Conservation (phyloP, 108 stramenopile species). For the Epipyxis sp. region DNA sequence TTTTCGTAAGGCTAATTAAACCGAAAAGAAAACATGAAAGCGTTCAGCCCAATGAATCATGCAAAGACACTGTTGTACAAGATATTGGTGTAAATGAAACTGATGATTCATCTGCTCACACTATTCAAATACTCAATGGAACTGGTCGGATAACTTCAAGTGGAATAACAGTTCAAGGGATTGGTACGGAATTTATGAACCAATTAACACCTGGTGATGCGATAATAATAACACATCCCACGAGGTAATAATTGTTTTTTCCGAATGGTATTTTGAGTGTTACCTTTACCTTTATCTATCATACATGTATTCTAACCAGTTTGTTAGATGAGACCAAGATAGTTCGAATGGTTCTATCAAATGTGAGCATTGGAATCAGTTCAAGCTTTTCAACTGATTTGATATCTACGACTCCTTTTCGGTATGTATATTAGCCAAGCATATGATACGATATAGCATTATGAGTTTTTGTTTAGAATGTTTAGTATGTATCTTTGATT, state of each 20-base stretch:
- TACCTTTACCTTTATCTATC: background rate
- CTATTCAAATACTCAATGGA: slow-evolving; percentile 30
- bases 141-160: slow-evolving; percentile 53
- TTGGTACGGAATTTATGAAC: slow-evolving; percentile 52
- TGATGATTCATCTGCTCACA: too few species aligned
- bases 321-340: slow-evolving; percentile 54
- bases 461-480: too few species aligned
- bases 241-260: slow-evolving; percentile 30
- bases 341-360: slow-evolving; percentile 55
- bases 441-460: too few species aligned
- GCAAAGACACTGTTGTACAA: too few species aligned
- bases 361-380: slow-evolving; percentile 43
- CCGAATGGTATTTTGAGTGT: background rate
- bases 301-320: too few species aligned
- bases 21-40: too few species aligned
- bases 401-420: slow-evolving; percentile 52
- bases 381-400: slow-evolving; percentile 55
- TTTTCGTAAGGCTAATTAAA: too few species aligned
- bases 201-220: slow-evolving; percentile 53
- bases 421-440: slow-evolving; percentile 8
- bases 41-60: too few species aligned
- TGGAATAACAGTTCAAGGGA: slow-evolving; percentile 47
- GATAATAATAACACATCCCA: slow-evolving; percentile 56
- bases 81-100: too few species aligned
- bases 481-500: too few species aligned